Evolutionary conservation across 768 basidiomycete genomes (phyloP), one percentile per base, ranked within the genome.

Genomic region (Kwoniella sp.): DNA sequence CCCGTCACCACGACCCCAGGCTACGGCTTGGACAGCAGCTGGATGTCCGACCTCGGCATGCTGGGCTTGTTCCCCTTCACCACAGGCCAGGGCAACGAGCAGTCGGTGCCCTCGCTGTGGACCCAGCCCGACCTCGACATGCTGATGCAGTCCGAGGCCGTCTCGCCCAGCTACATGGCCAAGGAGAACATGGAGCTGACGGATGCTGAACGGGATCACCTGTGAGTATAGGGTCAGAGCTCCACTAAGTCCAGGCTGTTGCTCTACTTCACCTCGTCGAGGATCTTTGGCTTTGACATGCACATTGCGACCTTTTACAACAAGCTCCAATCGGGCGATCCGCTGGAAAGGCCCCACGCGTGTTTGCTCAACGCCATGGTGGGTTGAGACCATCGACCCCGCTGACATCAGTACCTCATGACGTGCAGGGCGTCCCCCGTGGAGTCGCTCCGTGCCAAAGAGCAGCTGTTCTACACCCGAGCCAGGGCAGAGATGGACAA

Each of bases 331-430:
- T 46, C 43, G 15, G 17, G 28, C 0, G 53, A 60, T 23, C 45
- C 53, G 26, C 5, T 37, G 1, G 20, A 33, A 17, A 22, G 53
- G 15, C 58, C 58, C 26, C 58, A 60, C 28, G 48, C 53, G 1
- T 60, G 58, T 45, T 45, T 60, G 1, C 42, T 60, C 3, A 45
- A 55, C 28, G 58, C 58, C 9, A 55, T 60, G 38, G 58, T 60
- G 28, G 5, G 58, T 41, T 3, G 15, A 14, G 22, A 1, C 33
- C 26, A 20, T 22, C 29, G 6, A 3, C 31, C 31, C 15, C 9
- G 31, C 23, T 34, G 29, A 31, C 34, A 12, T 19, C 27, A 60
- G 58, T 55, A 48, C 23, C 49, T 60, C 12, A 43, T 60, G 20
- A 46, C 58, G 8, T 55, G 57, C 28, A 31, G 51, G 17, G 46